These are phyloP conservation scores for Haplographium delicatum DNA, from an alignment of 495 filamentous ascomycete genomes.

Conservation along the genomic window DNA sequence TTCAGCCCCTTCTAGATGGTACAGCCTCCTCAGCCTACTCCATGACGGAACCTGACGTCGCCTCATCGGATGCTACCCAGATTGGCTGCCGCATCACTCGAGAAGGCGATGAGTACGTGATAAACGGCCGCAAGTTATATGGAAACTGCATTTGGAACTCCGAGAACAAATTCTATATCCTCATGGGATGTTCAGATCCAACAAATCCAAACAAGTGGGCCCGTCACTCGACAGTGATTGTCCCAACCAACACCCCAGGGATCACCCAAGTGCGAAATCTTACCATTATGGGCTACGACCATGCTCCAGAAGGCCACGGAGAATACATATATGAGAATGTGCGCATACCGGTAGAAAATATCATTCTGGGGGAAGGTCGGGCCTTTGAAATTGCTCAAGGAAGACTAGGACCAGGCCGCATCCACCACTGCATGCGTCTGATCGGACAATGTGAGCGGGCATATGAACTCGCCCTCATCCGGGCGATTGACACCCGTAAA, in stretches of 20 bases:
- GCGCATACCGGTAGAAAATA: conserved; percentile 32
- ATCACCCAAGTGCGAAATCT: conserved; percentile 34
- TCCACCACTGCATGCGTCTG: conserved; percentile 39
- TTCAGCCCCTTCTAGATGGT: conserved; percentile 35
- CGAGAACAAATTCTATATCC: conserved; percentile 34
- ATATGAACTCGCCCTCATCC: conserved; percentile 33
- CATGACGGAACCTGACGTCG: conserved; percentile 38
- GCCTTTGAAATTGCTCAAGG: conserved; percentile 41
- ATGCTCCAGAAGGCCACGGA: conserved; percentile 38
- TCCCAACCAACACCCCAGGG: conserved; percentile 31
- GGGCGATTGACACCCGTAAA: conserved; percentile 31
- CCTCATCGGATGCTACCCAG: conserved; percentile 36
- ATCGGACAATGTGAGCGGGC: conserved; percentile 37
- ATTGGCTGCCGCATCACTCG: conserved; percentile 31
- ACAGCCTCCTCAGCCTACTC: conserved; percentile 32
- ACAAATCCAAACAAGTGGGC: conserved; percentile 33
- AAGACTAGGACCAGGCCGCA: conserved; percentile 35
- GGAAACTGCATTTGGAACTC: conserved; percentile 34
- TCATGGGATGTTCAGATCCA: conserved; percentile 38
- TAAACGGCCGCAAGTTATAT: conserved; percentile 39
- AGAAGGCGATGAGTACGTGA: conserved; percentile 30
- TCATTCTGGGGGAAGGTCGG: conserved; percentile 38
- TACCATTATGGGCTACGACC: conserved; percentile 37
- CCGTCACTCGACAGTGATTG: conserved; percentile 34
- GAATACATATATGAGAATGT: conserved; percentile 38